Conservation (phyloP, 441 rosid genomes). For the Euphorbia schlechtendalii region DNA sequence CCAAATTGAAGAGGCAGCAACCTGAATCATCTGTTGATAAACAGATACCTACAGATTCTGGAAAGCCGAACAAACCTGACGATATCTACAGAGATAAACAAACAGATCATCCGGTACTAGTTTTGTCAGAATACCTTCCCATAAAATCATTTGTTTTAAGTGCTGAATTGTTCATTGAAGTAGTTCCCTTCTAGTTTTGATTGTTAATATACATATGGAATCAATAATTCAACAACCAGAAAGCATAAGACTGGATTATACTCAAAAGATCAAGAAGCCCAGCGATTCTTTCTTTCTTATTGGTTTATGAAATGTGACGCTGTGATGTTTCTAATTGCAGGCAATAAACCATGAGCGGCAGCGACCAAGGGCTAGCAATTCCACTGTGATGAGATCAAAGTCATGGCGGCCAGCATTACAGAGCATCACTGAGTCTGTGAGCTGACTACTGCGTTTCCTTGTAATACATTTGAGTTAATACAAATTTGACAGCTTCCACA, state of each 20-base stretch:
- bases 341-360: slow-evolving; percentile 41
- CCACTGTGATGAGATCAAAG: slow-evolving; percentile 44
- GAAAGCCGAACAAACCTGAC: slow-evolving; percentile 22
- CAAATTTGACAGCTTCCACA: slow-evolving; percentile 13
- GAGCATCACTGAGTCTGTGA: slow-evolving; percentile 72
- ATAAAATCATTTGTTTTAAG: background rate
- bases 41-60: slow-evolving; percentile 28
- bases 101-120: slow-evolving; percentile 8
- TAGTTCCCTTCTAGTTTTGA: background rate
- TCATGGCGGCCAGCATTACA: slow-evolving; percentile 83
- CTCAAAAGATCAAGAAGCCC: background rate
- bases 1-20: slow-evolving; percentile 47
- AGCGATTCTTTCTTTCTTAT: background rate
- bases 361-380: slow-evolving; percentile 35
- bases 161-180: background rate
- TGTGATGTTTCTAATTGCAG: slow-evolving; percentile 27
- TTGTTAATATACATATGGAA: background rate
- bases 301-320: background rate
- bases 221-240: background rate
- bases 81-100: slow-evolving; percentile 22
- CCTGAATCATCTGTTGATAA: slow-evolving; percentile 32
- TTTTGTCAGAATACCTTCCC: background rate
- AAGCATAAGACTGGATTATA: background rate
- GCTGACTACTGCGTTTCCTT: slow-evolving; percentile 24
- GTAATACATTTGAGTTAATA: slow-evolving; percentile 4